Base-by-base conservation (phyloP, 2,329 filamentous ascomycete species). In the Colletotrichum lini region DNA sequence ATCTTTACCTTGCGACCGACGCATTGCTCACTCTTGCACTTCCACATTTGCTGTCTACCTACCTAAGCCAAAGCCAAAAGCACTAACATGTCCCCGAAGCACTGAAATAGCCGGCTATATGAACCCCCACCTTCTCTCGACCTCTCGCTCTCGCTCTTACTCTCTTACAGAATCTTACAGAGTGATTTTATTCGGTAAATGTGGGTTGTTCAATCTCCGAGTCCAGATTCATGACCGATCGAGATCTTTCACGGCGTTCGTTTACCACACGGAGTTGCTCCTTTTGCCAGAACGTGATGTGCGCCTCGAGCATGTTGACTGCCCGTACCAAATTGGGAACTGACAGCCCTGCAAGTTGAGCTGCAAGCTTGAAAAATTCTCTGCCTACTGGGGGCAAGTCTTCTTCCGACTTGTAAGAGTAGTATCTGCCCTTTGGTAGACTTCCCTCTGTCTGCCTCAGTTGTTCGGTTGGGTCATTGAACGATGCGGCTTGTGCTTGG, bases 281-380 rank as follows among this genome's bases (percentile, higher is more conserved):
- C 40, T 66, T 76, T 59, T 83, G 82, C 81, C 80, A 83, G 23
- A 68, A 64, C 1, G 79, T 67, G n/a, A 84, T 77, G 12, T 75
- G 75, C 21, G 78, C 77, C 64, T 84, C 82, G 42, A 83, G 71
- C 78, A 80, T 82, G 71, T 83, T 82, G 9, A 84, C 79, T 35
- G 81, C 81, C 35, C 78, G 75, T 3, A 82, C 76, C 18, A 80
- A 73, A 42, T 79, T 78, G 7, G 80, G 76, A 5, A 82, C 73
- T 4, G 81, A 77, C 10, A 82, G 67, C 5, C 81, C 82, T 10
- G 79, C 75, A n/a, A 75, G 72, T 10, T 77, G 75, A 40, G 78
- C 82, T 52, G 79, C 77, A 58, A 76, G 77, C 65, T 73, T 72
- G 52, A 82, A 84, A 44, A 84, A 76, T 5, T 73, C 67, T 47